A percentile compares a stretch with the other conserved stretches of the same genome.
phyloP scores from a whole-genome alignment of 192 early-diverging fungal genomes.

The Rhizoclosmatium globosum region DNA sequence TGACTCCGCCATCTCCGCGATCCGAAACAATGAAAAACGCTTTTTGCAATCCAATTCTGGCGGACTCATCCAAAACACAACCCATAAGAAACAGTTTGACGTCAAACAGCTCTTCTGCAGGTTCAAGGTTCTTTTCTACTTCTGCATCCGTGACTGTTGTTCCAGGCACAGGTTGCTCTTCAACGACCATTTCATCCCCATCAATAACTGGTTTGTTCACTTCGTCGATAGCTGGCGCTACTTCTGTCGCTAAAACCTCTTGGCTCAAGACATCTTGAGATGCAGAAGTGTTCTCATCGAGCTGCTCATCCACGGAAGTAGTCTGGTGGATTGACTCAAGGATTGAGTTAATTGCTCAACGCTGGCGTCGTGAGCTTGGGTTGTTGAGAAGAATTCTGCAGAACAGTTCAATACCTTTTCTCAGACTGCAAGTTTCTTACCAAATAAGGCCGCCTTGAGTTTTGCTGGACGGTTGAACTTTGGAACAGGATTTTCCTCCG shows the following conservation, averaged over 20 bases:
- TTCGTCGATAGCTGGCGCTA: constrained; percentile 21
- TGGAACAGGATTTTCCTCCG: constrained; percentile 20
- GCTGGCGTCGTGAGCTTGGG: not conserved
- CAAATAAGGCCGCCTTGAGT: constrained; percentile 55
- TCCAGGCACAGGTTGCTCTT: not conserved
- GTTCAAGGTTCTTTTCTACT: not conserved
- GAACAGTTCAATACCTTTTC: not conserved
- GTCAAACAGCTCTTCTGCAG: constrained; percentile 48
- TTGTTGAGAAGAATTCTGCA: not conserved
- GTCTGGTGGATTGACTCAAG: not conserved
- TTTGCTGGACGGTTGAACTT: constrained; percentile 60
- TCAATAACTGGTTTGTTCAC: constrained; percentile 1
- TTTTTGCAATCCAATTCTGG: constrained; percentile 54
- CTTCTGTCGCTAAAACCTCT: not conserved
- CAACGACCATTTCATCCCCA: not conserved
- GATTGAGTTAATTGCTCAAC: not conserved
- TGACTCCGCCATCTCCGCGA: constrained; percentile 43
- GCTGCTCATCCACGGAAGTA: not conserved
- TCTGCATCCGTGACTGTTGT: not conserved
- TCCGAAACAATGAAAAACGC: constrained; percentile 50
- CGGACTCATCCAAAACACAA: constrained; percentile 48
- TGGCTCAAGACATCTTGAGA: not conserved
- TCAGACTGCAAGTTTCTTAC: constrained; percentile 36
- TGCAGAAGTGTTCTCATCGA: not conserved
- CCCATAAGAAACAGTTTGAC: constrained; percentile 45